Evolutionary conservation across 176 grass and related monocot species (phyloP), one percentile per base, ranked within the genome.

Genomic region (Eleusine indica): DNA sequence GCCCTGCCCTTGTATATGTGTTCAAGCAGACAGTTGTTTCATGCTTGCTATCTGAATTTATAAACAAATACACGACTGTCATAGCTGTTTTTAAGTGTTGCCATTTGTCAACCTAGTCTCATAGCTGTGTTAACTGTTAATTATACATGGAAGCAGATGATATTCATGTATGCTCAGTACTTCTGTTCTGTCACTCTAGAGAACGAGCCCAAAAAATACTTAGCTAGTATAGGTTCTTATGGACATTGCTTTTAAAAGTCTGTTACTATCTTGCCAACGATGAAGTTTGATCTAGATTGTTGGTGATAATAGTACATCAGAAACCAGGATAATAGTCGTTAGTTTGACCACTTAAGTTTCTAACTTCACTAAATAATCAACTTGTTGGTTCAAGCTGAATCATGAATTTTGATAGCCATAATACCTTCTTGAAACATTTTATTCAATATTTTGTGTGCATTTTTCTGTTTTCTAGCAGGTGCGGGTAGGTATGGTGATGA

Each of bases 71-170:
- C 22, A 52, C n/a, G 13, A 19, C 21, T 48, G 30, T 15, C 44
- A 38, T 44, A 8, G 32, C 57, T 52, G 9, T 71, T 35, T 52
- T 44, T 3, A 77, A 57, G 14, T 63, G 32, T 42, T 70, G 9
- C 42, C 29, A 70, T 70, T 3, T 3, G 12, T 70, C 56, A 66
- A 32, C 61, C 14, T 72, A 77, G 30, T 75, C 81, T 71, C 18
- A 16, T 42, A 74, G 47, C 5, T 67, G n/a, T 66, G n/a, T 25
- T 13, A 49, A 71, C 8, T 71, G 13, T 46, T 76, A 52, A 22
- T 78, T 43, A 44, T 41, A 51, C 63, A 76, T 52, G 62, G 69
- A 44, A 75, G 1, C 70, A 61, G 9, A 10, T 6, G 35, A 19
- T 44, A 57, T 38, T 54, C 9, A 4, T 42, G 2, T 77, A 19